phyloP scores from a whole-genome alignment of 2,329 filamentous ascomycete genomes.

The Fusarium sp. region DNA sequence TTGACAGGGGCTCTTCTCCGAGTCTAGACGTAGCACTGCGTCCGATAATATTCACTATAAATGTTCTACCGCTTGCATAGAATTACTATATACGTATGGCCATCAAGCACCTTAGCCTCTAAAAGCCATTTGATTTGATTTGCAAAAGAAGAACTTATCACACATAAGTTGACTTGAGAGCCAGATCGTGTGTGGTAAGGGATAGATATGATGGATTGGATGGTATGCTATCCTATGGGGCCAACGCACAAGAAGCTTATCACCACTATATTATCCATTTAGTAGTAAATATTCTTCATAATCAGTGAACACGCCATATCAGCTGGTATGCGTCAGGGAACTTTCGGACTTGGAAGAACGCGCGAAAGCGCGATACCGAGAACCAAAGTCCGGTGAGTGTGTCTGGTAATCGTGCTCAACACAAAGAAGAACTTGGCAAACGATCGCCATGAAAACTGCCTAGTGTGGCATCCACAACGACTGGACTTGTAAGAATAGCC shows the following conservation, averaged over 20 bases:
- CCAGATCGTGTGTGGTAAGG: not conserved
- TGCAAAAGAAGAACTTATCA: not conserved
- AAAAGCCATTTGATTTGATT: not conserved
- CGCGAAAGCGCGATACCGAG: slow-evolving; percentile 15
- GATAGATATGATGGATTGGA: not conserved
- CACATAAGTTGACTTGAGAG: not conserved
- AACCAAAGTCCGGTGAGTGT: not conserved
- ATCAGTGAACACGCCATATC: slow-evolving; percentile 3
- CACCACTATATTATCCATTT: not conserved
- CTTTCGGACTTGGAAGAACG: slow-evolving; percentile 28
- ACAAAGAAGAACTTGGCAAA: not conserved
- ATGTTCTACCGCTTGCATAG: not conserved
- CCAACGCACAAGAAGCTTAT: slow-evolving; percentile 6
- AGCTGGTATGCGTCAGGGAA: slow-evolving; percentile 20
- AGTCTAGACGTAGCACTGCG: not conserved
- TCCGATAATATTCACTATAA: not conserved
- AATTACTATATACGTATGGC: not conserved
- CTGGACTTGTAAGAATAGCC: not conserved
- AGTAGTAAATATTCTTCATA: not conserved
- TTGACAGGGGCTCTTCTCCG: not conserved
- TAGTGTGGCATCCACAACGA: not conserved
- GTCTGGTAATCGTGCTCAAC: not conserved
- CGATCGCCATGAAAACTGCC: not conserved
- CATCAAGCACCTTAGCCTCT: not conserved
- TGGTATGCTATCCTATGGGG: not conserved